Evolutionary conservation across 2,329 filamentous ascomycete species (phyloP).

Genomic region (Xylaria sp.): DNA sequence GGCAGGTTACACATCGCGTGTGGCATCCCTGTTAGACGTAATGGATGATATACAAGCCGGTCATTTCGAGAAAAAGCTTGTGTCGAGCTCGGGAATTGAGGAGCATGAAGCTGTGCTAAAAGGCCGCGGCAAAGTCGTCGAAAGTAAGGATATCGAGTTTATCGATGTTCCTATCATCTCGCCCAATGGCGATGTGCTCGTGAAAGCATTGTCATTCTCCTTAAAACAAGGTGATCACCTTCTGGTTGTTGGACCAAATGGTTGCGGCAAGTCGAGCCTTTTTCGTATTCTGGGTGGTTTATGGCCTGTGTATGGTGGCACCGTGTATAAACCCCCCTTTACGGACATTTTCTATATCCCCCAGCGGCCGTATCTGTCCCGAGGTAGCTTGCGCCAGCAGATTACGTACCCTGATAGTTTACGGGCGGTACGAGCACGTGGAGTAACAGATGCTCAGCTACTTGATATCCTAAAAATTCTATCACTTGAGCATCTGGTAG

Average conservation of each 20-base stretch:
- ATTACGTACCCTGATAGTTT: conserved; percentile 95
- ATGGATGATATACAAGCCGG: conserved; percentile 93
- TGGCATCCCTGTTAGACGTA: conserved; percentile 88
- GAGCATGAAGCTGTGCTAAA: conserved; percentile 85
- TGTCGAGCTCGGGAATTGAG: conserved; percentile 85
- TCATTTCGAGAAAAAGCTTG: conserved; percentile 95
- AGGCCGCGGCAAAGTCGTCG: conserved; percentile 82
- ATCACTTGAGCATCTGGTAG: conserved; percentile 84
- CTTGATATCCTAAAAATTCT: conserved; percentile 80
- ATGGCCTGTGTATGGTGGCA: conserved; percentile 97
- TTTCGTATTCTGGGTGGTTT: conserved; percentile 96
- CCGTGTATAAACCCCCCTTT: conserved; percentile 89
- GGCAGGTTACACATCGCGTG: conserved; percentile 92
- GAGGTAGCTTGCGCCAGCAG: conserved; percentile 92
- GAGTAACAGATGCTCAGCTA: conserved; percentile 84
- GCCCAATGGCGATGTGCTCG: conserved; percentile 92
- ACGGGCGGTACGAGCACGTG: conserved; percentile 86
- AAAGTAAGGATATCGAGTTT: conserved; percentile 67
- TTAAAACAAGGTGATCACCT: conserved; percentile 90
- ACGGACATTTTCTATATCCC: conserved; percentile 98
- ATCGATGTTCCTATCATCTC: conserved; percentile 86
- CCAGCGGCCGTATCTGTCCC: conserved; percentile 91
- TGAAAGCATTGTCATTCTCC: conserved; percentile 85
- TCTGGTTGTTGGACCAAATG: conserved; percentile 94
- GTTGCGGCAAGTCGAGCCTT: conserved; percentile 94